phyloP scores from a whole-genome alignment of 768 basidiomycete genomes.

The Macrolepiota fuliginosa region DNA sequence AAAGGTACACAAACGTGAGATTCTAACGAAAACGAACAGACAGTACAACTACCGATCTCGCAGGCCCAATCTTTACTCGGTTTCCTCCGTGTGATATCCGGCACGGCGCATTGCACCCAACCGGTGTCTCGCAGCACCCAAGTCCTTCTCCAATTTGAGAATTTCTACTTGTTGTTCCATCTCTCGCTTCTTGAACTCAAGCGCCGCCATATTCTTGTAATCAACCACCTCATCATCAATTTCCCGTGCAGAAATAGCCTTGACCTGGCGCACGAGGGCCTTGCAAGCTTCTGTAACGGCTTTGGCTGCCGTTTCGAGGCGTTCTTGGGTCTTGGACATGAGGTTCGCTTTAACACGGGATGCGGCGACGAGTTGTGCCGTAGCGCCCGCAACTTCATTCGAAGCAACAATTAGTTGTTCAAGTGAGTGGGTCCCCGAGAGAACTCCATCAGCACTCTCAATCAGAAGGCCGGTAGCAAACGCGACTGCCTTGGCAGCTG shows the following conservation, averaged over 20 bases:
- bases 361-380: slow-evolving; percentile 97
- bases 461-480: slow-evolving; percentile 95
- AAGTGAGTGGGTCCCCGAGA: slow-evolving; percentile 93
- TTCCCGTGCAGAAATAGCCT: slow-evolving; percentile 87
- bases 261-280: slow-evolving; percentile 94
- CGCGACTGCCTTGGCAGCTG: slow-evolving; percentile 96
- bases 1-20: neutral
- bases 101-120: slow-evolving; percentile 85
- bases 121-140: slow-evolving; percentile 81
- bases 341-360: slow-evolving; percentile 97
- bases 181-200: slow-evolving; percentile 96
- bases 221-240: slow-evolving; percentile 76
- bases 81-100: slow-evolving; percentile 87
- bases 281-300: slow-evolving; percentile 98
- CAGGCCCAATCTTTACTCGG: slow-evolving; percentile 39
- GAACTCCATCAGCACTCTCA: slow-evolving; percentile 95
- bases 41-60: neutral
- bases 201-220: slow-evolving; percentile 88
- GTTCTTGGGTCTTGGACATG: slow-evolving; percentile 98
- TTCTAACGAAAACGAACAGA: neutral
- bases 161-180: slow-evolving; percentile 99
- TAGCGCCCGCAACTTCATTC: slow-evolving; percentile 96
- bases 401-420: slow-evolving; percentile 99
- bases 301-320: slow-evolving; percentile 93
- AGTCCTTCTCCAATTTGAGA: slow-evolving; percentile 91